Conservation (phyloP, 352 stramenopile genomes). For the Paralagenidium karlingii region DNA sequence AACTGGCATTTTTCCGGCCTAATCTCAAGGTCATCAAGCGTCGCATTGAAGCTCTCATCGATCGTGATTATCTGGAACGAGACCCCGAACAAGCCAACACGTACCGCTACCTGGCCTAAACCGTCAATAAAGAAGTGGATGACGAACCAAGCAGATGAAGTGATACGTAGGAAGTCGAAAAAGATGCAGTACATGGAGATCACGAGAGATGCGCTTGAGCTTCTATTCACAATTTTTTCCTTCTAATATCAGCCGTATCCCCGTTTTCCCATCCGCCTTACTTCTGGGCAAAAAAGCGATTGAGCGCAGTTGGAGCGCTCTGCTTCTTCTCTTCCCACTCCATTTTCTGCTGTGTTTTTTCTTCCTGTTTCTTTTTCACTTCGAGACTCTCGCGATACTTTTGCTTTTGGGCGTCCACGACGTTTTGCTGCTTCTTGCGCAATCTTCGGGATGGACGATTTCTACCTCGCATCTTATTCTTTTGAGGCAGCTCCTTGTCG, state of each 20-base stretch:
- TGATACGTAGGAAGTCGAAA: too few relatives aligned
- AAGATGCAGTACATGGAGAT: too few relatives aligned
- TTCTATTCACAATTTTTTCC: too few relatives aligned
- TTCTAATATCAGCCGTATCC: too few relatives aligned
- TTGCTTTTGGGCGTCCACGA: slow-evolving; percentile 92
- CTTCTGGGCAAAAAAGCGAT: too few relatives aligned
- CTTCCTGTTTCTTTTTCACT: slow-evolving; percentile 58
- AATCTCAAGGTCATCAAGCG: slow-evolving; percentile 97
- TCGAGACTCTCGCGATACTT: slow-evolving; percentile 83
- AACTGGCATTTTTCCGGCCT: slow-evolving; percentile 97
- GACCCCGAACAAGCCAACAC: slow-evolving; percentile 92
- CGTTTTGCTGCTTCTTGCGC: slow-evolving; percentile 95
- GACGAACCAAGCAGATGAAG: too few relatives aligned
- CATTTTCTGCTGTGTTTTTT: slow-evolving; percentile 54
- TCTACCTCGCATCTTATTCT: slow-evolving; percentile 95
- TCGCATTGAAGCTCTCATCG: slow-evolving; percentile 96
- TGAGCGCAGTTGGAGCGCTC: slow-evolving; percentile 61
- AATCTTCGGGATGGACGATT: slow-evolving; percentile 96
- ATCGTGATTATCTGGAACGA: slow-evolving; percentile 97
- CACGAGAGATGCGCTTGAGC: too few relatives aligned
- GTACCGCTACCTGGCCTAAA: slow-evolving; percentile 93
- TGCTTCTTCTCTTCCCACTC: slow-evolving; percentile 73
- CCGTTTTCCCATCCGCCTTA: too few relatives aligned
- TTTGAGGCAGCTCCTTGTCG: slow-evolving; percentile 76
- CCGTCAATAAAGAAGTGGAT: too few relatives aligned